Conservation (phyloP, 805 yeast species). For the Sugiyamaella marilandica region DNA sequence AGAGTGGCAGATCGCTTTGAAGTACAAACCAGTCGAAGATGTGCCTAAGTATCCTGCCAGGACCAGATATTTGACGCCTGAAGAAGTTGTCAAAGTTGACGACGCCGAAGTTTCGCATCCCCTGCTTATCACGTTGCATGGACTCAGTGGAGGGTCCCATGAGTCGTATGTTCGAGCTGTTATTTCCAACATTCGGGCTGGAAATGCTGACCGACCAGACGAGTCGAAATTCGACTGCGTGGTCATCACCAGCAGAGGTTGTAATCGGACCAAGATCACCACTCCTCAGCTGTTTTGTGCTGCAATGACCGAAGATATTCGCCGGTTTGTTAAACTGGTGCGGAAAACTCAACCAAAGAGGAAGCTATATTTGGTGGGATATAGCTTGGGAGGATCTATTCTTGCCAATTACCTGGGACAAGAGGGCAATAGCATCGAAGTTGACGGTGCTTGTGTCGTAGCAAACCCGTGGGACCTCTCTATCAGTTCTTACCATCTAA, state of each 20-base stretch:
- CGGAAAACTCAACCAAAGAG: conserved; percentile 54
- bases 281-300: conserved; percentile 69
- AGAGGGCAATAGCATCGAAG: conserved; percentile 41
- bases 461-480: conserved; percentile 73
- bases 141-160: conserved; percentile 81
- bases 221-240: conserved; percentile 52
- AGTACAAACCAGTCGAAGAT: conserved; percentile 30
- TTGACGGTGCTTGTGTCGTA: conserved; percentile 55
- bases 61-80: conserved; percentile 48
- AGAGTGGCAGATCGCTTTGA: conserved; percentile 29
- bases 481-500: conserved; percentile 44
- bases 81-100: conserved; percentile 38
- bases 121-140: conserved; percentile 63
- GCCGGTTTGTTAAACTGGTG: conserved; percentile 50
- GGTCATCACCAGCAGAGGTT: conserved; percentile 72
- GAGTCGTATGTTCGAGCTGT: conserved; percentile 65
- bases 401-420: conserved; percentile 70
- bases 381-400: conserved; percentile 73
- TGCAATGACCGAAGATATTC: conserved; percentile 64
- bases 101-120: conserved; percentile 43
- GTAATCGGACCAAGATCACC: conserved; percentile 63
- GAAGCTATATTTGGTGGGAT: conserved; percentile 66
- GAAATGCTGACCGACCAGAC: conserved; percentile 18
- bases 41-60: conserved; percentile 42
- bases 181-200: conserved; percentile 13